phyloP scores from a whole-genome alignment of 306 rosid species.

The Cyclanthera cordifolia region DNA sequence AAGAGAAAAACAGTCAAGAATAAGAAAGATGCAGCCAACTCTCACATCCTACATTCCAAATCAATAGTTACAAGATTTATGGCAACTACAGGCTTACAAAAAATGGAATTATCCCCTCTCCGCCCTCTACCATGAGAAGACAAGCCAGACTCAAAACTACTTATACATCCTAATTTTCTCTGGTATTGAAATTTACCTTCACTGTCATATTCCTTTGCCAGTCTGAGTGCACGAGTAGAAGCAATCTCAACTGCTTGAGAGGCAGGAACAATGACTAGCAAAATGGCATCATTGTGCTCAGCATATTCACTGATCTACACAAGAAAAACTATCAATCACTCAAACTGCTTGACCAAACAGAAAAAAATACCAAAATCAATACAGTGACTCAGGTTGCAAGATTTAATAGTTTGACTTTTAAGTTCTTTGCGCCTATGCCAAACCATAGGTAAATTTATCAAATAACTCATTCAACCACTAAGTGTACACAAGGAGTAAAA shows the following conservation, averaged over 20 bases:
- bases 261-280: conserved; percentile 79
- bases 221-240: conserved; percentile 73
- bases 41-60: conserved; percentile 3
- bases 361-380: background rate
- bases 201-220: conserved; percentile 72
- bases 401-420: background rate
- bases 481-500: background rate
- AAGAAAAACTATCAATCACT: conserved; percentile 8
- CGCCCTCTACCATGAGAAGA: background rate
- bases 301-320: conserved; percentile 75
- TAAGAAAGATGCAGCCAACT: background rate
- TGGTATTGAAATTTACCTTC: conserved; percentile 43
- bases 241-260: conserved; percentile 87
- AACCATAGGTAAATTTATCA: background rate
- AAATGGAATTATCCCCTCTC: background rate
- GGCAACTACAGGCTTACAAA: background rate
- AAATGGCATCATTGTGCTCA: conserved; percentile 85
- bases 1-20: background rate
- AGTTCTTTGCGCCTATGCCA: background rate
- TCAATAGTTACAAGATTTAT: background rate
- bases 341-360: background rate
- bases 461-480: background rate
- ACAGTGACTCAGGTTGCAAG: background rate
- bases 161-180: background rate
- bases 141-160: background rate